Conservation (phyloP, 1,284 basidiomycete genomes). For the Singerocomus inundabilis region DNA sequence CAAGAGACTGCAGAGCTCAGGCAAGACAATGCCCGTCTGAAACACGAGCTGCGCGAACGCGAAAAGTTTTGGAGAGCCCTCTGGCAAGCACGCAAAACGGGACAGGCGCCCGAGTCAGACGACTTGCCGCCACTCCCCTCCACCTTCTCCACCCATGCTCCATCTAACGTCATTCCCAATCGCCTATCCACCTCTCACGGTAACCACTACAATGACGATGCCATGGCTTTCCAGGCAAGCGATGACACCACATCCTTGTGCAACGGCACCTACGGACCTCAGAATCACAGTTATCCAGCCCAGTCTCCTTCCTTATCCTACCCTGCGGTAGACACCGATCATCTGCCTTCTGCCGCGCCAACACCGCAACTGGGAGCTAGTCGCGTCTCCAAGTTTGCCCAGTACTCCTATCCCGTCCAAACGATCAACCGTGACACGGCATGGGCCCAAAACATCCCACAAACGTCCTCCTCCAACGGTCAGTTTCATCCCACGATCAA, state of each 20-base stretch:
- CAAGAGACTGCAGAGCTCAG: constrained; percentile 55
- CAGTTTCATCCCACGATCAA: constrained; percentile 43
- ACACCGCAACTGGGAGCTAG: constrained; percentile 38
- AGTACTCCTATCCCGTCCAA: constrained; percentile 54
- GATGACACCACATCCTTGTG: constrained; percentile 46
- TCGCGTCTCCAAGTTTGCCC: constrained; percentile 51
- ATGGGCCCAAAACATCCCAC: constrained; percentile 49
- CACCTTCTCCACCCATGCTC: constrained; percentile 38
- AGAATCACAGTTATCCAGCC: constrained; percentile 40
- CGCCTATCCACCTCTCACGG: constrained; percentile 33
- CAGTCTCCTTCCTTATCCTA: constrained; percentile 52
- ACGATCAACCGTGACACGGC: constrained; percentile 49
- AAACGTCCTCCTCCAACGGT: constrained; percentile 44
- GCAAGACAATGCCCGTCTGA: constrained; percentile 62
- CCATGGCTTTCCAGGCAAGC: constrained; percentile 42
- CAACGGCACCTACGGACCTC: constrained; percentile 42
- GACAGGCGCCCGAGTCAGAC: constrained; percentile 48
- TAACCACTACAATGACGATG: constrained; percentile 41
- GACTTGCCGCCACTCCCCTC: constrained; percentile 55
- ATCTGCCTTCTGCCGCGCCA: constrained; percentile 38
- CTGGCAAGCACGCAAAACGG: no score
- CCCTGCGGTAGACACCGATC: constrained; percentile 39
- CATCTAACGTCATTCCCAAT: constrained; percentile 20
- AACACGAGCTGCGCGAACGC: constrained; percentile 30
- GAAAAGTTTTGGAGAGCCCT: no score